Conservation (phyloP, 2,329 filamentous ascomycete genomes). For the Stromatinia cepivora region DNA sequence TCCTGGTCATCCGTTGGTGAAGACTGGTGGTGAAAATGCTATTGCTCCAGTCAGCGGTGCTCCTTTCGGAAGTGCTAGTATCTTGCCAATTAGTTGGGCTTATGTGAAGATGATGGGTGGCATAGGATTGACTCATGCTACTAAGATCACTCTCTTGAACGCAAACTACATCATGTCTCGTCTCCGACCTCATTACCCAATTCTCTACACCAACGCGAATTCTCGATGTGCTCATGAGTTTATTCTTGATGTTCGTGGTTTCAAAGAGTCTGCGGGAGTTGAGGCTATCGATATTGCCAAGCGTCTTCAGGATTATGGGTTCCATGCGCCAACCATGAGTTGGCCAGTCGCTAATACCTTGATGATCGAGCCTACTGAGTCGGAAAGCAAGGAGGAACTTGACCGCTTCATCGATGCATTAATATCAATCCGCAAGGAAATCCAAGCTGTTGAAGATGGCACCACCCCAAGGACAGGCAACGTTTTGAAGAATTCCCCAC, state of each 20-base stretch:
- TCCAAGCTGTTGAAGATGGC: constrained; percentile 78
- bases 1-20: constrained; percentile 63
- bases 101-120: constrained; percentile 94
- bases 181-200: constrained; percentile 80
- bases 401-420: constrained; percentile 91
- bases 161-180: constrained; percentile 94
- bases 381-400: constrained; percentile 86
- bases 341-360: constrained; percentile 94
- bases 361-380: constrained; percentile 98
- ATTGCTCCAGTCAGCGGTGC: constrained; percentile 78
- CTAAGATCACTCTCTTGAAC: constrained; percentile 89
- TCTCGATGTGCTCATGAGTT: constrained; percentile 95
- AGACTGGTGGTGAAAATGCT: constrained; percentile 55
- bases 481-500: constrained; percentile 85
- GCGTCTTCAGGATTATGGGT: constrained; percentile 94
- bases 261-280: constrained; percentile 78
- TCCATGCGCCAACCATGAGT: constrained; percentile 96
- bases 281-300: constrained; percentile 96
- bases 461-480: constrained; percentile 73
- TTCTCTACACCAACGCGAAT: constrained; percentile 89
- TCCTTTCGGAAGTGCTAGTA: constrained; percentile 83
- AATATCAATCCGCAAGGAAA: constrained; percentile 83
- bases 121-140: constrained; percentile 81
- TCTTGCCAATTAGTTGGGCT: constrained; percentile 90
- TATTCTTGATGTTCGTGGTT: constrained; percentile 84